Percentiles rank a stretch among this genome's conserved stretches.
These are phyloP conservation scores for Verticillium tricorpus DNA, from an alignment of 2,329 filamentous ascomycete species.

Conservation along the genomic window DNA sequence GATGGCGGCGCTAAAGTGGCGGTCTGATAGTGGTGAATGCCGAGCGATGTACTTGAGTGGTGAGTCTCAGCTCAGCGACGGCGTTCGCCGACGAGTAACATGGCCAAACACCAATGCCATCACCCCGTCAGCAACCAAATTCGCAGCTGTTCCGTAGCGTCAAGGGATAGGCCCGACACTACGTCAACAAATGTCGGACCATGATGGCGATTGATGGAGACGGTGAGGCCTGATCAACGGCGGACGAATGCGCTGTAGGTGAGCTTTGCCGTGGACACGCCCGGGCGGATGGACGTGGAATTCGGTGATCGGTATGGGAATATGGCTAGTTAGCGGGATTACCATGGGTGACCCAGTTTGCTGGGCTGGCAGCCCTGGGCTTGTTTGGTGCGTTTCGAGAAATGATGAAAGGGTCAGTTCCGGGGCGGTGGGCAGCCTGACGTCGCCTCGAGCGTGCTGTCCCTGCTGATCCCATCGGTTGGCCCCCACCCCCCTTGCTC, in stretches of 20 bases:
- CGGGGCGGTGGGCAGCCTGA: not conserved
- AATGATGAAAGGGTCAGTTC: not conserved
- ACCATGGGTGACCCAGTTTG: not conserved
- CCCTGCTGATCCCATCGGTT: not conserved
- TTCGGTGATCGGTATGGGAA: not conserved
- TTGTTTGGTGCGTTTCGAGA: not conserved
- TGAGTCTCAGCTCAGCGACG: not conserved
- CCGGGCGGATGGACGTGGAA: not conserved
- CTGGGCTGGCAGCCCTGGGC: not conserved
- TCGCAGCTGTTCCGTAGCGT: not conserved
- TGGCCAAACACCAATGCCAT: not conserved
- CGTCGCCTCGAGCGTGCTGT: not conserved
- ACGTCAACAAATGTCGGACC: not conserved
- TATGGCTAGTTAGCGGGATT: not conserved
- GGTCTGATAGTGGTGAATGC: not conserved
- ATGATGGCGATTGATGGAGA: not conserved
- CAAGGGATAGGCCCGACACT: not conserved
- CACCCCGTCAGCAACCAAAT: not conserved
- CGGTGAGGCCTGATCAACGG: conserved; percentile 1
- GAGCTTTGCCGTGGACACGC: not conserved
- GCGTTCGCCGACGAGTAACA: not conserved
- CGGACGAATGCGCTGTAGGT: not conserved
- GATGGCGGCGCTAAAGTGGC: not conserved
- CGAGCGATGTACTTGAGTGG: not conserved
- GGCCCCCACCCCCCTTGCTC: not conserved